Percentiles rank a stretch among this genome's conserved stretches.
Conservation (phyloP, 1,139 yeast genomes). For the Candida mesenterica region DNA sequence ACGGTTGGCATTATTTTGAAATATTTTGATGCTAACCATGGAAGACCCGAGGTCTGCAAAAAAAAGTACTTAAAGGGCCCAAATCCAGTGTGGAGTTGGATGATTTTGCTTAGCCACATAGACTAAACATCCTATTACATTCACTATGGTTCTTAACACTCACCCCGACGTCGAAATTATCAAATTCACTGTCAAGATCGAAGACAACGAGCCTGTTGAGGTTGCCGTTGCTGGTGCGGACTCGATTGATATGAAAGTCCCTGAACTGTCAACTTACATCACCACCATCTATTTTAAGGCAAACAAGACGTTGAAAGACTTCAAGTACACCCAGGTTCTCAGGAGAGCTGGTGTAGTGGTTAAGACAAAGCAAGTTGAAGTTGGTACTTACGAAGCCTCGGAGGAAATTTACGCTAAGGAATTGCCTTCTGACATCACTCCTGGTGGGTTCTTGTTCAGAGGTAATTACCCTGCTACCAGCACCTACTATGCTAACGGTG, state of each 20-base stretch:
- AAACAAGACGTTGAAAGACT: constrained; percentile 29
- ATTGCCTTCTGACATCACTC: constrained; percentile 40
- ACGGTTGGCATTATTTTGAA: too few relatives aligned
- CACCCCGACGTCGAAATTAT: constrained; percentile 36
- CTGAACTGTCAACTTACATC: constrained; percentile 38
- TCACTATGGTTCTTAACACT: constrained; percentile 12
- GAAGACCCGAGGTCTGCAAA: too few relatives aligned
- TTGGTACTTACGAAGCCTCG: constrained; percentile 34
- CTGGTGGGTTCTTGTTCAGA: constrained; percentile 42
- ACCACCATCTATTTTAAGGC: constrained; percentile 35
- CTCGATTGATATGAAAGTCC: constrained; percentile 30
- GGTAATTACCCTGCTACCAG: constrained; percentile 35
- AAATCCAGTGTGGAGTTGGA: too few relatives aligned
- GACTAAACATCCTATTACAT: too few relatives aligned
- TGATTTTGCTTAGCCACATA: too few relatives aligned
- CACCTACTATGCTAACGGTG: constrained; percentile 34
- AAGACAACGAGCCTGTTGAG: constrained; percentile 27
- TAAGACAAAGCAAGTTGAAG: constrained; percentile 29
- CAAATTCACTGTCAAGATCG: constrained; percentile 32
- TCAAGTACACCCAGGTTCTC: constrained; percentile 38
- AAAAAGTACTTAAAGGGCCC: background rate
- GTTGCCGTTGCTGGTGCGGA: constrained; percentile 33
- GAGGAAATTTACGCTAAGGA: constrained; percentile 27
- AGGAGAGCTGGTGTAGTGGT: constrained; percentile 40
- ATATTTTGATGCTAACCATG: too few relatives aligned